Percentiles rank a stretch among this genome's conserved stretches.
These are phyloP conservation scores for Debaryomycetaceae sp. DNA, from an alignment of 1,139 yeast genomes.

Conservation along the genomic window DNA sequence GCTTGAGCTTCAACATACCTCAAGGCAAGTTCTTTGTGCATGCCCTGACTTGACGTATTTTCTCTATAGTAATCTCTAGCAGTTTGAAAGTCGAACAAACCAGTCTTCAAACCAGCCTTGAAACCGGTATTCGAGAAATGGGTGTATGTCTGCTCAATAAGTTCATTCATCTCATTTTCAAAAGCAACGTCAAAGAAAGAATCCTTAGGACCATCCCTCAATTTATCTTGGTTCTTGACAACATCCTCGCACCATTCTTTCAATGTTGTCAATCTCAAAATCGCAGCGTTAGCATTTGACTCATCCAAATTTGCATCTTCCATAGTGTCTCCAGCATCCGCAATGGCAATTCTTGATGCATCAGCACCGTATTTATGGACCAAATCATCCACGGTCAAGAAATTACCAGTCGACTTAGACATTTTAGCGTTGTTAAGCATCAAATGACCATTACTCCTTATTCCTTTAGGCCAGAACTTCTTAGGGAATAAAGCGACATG, in stretches of 20 bases:
- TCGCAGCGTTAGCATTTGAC: constrained; percentile 94
- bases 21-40: constrained; percentile 81
- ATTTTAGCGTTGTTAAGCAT: constrained; percentile 93
- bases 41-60: constrained; percentile 55
- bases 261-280: constrained; percentile 84
- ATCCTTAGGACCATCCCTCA: constrained; percentile 66
- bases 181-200: constrained; percentile 84
- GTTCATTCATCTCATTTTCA: constrained; percentile 87
- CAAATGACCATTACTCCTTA: constrained; percentile 94
- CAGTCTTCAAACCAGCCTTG: constrained; percentile 85
- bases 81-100: constrained; percentile 90
- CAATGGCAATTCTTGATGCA: constrained; percentile 94
- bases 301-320: constrained; percentile 99
- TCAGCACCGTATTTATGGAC: constrained; percentile 94
- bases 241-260: constrained; percentile 94
- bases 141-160: constrained; percentile 68
- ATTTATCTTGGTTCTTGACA: constrained; percentile 45
- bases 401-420: constrained; percentile 98
- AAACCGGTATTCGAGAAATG: constrained; percentile 72
- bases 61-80: constrained; percentile 97
- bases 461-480: constrained; percentile 89
- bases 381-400: constrained; percentile 83
- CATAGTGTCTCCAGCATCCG: constrained; percentile 96
- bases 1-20: constrained; percentile 85
- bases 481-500: constrained; percentile 93